phyloP scores from a whole-genome alignment of 2,329 filamentous ascomycete species.

The Laburnicola sp. region DNA sequence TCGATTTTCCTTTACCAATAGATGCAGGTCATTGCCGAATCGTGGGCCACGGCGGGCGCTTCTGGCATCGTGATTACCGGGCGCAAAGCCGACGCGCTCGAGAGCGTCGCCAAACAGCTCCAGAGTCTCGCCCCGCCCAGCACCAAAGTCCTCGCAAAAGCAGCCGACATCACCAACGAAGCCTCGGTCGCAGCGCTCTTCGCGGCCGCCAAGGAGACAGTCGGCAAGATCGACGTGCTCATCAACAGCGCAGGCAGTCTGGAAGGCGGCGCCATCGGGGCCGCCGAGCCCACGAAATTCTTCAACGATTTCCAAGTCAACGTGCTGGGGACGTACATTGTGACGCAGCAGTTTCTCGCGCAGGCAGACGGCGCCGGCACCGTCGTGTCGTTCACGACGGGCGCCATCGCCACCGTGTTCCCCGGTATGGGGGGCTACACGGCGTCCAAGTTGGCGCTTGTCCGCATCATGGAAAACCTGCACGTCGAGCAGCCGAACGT shows the following conservation, averaged over 20 bases:
- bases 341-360: slow-evolving; percentile 16
- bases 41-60: slow-evolving; percentile 31
- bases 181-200: slow-evolving; percentile 21
- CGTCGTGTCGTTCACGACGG: slow-evolving; percentile 22
- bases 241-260: slow-evolving; percentile 20
- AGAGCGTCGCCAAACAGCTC: slow-evolving; percentile 17
- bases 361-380: slow-evolving; percentile 17
- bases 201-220: slow-evolving; percentile 10
- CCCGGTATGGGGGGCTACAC: slow-evolving; percentile 27
- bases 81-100: slow-evolving; percentile 25
- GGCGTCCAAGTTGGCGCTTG: slow-evolving; percentile 25
- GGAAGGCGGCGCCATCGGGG: slow-evolving; percentile 5
- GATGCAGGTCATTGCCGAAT: slow-evolving; percentile 25
- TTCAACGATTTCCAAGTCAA: slow-evolving; percentile 24
- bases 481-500: slow-evolving; percentile 25
- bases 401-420: slow-evolving; percentile 15
- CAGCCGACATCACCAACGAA: slow-evolving; percentile 26
- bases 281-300: slow-evolving; percentile 10
- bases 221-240: slow-evolving; percentile 23
- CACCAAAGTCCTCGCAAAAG: slow-evolving; percentile 23
- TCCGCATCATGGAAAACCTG: slow-evolving; percentile 26
- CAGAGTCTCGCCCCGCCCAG: slow-evolving; percentile 13
- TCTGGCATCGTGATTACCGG: slow-evolving; percentile 28
- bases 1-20: slow-evolving; percentile 6
- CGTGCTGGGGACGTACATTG: slow-evolving; percentile 19